Conservation (phyloP, 495 filamentous ascomycete species). For the Penicillium dipodomyicola region DNA sequence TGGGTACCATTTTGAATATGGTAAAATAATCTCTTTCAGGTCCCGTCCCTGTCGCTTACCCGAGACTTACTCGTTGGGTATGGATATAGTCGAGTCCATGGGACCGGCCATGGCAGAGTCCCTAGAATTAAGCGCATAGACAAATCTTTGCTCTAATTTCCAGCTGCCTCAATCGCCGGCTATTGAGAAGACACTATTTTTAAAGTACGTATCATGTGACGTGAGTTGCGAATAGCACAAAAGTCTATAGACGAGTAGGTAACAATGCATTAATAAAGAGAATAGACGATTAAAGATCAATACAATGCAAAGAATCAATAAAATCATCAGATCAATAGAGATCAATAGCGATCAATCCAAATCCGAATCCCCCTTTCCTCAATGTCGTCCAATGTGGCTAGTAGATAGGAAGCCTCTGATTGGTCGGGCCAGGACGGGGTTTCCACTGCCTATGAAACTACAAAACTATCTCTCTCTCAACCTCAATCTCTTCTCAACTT, state of each 20-base stretch:
- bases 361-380: conserved; percentile 25
- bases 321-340: neutral
- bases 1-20: neutral
- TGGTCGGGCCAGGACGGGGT: conserved; percentile 21
- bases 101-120: neutral
- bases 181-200: neutral
- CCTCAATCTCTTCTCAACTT: conserved; percentile 22
- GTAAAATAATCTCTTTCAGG: neutral
- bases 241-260: neutral
- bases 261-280: neutral
- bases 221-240: neutral
- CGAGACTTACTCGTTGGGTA: neutral
- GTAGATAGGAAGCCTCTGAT: conserved; percentile 23
- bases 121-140: neutral
- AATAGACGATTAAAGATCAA: neutral
- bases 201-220: conserved; percentile 13
- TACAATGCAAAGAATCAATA: conserved; percentile 2
- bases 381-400: conserved; percentile 16
- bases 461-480: conserved; percentile 22
- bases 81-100: neutral
- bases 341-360: neutral
- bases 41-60: neutral
- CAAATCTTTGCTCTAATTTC: neutral
- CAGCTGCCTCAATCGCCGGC: neutral
- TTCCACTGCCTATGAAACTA: conserved; percentile 25